Evolutionary conservation across 345 rosid species (phyloP).

Genomic region (Eucalyptus leucophloia): DNA sequence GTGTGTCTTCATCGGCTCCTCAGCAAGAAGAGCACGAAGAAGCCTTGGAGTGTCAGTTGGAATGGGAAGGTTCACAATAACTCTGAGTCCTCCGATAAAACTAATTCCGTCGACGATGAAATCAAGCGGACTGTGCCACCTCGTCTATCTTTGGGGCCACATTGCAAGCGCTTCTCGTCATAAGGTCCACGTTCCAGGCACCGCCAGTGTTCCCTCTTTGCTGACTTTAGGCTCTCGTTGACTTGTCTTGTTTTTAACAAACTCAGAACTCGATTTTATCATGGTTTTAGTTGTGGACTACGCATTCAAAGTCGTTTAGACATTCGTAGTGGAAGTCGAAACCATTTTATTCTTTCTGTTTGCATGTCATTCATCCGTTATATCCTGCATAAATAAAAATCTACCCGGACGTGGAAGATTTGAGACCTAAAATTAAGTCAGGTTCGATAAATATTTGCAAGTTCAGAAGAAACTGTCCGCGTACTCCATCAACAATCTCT

Average conservation of each 20-base stretch:
- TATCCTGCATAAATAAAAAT: too few relatives aligned
- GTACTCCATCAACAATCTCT: not conserved
- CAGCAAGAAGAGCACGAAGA: not conserved
- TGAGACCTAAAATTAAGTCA: not conserved
- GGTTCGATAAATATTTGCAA: not conserved
- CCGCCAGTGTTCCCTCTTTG: not conserved
- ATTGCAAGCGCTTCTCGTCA: too few relatives aligned
- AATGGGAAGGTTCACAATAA: not conserved
- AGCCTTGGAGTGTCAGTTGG: not conserved
- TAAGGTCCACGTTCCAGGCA: not conserved
- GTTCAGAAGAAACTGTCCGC: not conserved
- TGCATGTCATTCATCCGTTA: too few relatives aligned
- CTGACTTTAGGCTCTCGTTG: not conserved
- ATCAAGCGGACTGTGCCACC: too few relatives aligned
- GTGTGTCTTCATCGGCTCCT: not conserved
- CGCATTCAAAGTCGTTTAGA: too few relatives aligned
- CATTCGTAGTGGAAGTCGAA: too few relatives aligned
- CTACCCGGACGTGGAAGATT: not conserved
- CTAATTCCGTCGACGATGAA: too few relatives aligned
- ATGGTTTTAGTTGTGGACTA: too few relatives aligned
- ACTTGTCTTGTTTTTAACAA: not conserved
- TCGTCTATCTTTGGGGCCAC: too few relatives aligned
- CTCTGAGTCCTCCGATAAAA: too few relatives aligned
- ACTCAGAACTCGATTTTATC: not conserved
- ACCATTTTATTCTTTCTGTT: too few relatives aligned